phyloP scores from a whole-genome alignment of 2,329 filamentous ascomycete species.

The Salinomyces thailandicus region DNA sequence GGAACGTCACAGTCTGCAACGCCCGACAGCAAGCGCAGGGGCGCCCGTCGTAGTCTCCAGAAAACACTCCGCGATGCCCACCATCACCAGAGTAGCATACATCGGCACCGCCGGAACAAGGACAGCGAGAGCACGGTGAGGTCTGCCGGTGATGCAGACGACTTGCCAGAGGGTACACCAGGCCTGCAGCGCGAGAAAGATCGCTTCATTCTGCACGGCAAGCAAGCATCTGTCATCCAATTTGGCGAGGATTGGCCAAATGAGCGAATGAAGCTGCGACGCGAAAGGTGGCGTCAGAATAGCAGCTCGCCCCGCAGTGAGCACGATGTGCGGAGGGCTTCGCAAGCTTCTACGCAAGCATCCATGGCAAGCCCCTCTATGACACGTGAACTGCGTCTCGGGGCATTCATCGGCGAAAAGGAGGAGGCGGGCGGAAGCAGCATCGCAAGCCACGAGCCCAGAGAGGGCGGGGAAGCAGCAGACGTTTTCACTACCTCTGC shows the following conservation, averaged over 20 bases:
- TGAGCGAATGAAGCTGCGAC: conserved; percentile 23
- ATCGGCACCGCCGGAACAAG: conserved; percentile 65
- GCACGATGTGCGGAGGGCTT: not conserved
- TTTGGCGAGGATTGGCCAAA: conserved; percentile 85
- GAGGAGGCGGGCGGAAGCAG: conserved; percentile 10
- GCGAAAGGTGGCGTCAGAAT: conserved; percentile 19
- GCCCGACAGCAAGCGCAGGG: conserved; percentile 30
- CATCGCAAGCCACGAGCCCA: conserved; percentile 13
- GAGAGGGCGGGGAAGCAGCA: conserved; percentile 19
- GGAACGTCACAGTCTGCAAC: conserved; percentile 10
- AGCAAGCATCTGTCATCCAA: conserved; percentile 95
- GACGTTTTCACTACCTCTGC: conserved; percentile 10
- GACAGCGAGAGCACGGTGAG: conserved; percentile 54
- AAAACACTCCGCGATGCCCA: conserved; percentile 75
- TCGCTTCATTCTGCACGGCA: conserved; percentile 93
- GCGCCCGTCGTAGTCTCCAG: conserved; percentile 75
- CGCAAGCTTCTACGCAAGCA: not conserved
- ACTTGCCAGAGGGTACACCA: conserved; percentile 40
- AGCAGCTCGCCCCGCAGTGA: conserved; percentile 1
- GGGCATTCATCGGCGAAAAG: not conserved
- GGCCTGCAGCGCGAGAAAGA: conserved; percentile 68
- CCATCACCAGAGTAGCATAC: conserved; percentile 33
- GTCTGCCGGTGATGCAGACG: conserved; percentile 33
- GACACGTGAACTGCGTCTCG: not conserved
- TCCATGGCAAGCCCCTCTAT: conserved; percentile 1